Conservation (phyloP, 2,329 filamentous ascomycete species). For the Metarhizium humberi region DNA sequence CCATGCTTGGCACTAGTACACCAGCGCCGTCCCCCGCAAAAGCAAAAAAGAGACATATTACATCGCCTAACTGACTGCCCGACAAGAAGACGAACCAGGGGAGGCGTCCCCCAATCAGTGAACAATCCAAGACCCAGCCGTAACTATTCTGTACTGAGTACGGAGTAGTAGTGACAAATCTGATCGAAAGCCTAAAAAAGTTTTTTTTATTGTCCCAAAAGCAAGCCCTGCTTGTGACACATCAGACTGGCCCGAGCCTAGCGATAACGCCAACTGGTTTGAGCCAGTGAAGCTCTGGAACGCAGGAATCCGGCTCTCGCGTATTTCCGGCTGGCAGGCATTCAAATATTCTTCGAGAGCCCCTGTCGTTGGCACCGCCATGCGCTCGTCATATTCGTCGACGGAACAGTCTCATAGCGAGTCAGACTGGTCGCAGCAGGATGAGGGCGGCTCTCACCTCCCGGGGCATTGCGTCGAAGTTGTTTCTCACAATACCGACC, state of each 20-base stretch:
- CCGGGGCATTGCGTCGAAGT: neutral
- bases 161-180: neutral
- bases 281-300: neutral
- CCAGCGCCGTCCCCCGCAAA: neutral
- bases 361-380: neutral
- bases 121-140: neutral
- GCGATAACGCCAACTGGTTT: neutral
- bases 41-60: neutral
- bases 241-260: conserved; percentile 2
- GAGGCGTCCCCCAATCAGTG: neutral
- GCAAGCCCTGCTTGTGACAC: conserved; percentile 3
- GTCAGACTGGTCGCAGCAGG: conserved; percentile 2
- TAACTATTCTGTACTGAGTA: neutral
- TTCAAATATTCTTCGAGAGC: neutral
- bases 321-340: neutral
- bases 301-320: conserved; percentile 1
- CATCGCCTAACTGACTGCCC: neutral
- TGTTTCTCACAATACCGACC: neutral
- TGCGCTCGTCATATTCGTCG: conserved; percentile 1
- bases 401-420: conserved; percentile 1
- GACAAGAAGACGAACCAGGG: neutral
- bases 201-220: neutral
- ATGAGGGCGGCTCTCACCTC: neutral
- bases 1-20: neutral
- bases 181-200: neutral